A percentile compares a stretch with the other conserved stretches of the same genome.
These are phyloP conservation scores for Ensete ventricosum DNA, from an alignment of 176 grass and related monocot genomes.

Conservation along the genomic window DNA sequence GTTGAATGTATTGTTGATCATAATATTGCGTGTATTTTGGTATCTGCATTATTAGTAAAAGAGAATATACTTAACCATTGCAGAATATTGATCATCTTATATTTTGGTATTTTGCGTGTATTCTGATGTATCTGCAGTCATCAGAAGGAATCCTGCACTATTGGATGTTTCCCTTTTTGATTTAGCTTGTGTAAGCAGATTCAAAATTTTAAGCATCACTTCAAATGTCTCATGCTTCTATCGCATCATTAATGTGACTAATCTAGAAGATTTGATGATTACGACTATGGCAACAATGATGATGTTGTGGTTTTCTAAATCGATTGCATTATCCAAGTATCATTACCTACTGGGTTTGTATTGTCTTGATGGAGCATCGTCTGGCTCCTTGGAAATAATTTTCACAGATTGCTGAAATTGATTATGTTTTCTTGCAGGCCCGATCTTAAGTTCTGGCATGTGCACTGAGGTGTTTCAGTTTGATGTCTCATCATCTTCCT, in stretches of 20 bases:
- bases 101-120: not conserved
- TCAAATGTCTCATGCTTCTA: not conserved
- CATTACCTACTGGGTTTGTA: too few species aligned
- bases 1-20: too few species aligned
- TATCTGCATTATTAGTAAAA: too few species aligned
- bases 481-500: constrained; percentile 42
- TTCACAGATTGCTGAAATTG: constrained; percentile 22
- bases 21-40: too few species aligned
- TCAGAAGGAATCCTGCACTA: not conserved
- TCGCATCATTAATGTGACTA: not conserved
- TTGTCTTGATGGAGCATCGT: not conserved
- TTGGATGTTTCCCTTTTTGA: not conserved
- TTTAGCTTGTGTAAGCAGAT: not conserved
- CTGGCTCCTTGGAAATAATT: not conserved
- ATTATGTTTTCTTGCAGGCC: constrained; percentile 41
- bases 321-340: too few species aligned
- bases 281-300: too few species aligned
- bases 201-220: not conserved
- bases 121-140: too few species aligned
- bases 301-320: too few species aligned
- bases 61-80: too few species aligned
- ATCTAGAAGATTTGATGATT: not conserved
- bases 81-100: too few species aligned
- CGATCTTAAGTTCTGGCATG: constrained; percentile 87
- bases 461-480: constrained; percentile 96